Evolutionary conservation across 2,329 filamentous ascomycete genomes (phyloP), one percentile per base, ranked within the genome.

Genomic region (Ceratocystis papillata): DNA sequence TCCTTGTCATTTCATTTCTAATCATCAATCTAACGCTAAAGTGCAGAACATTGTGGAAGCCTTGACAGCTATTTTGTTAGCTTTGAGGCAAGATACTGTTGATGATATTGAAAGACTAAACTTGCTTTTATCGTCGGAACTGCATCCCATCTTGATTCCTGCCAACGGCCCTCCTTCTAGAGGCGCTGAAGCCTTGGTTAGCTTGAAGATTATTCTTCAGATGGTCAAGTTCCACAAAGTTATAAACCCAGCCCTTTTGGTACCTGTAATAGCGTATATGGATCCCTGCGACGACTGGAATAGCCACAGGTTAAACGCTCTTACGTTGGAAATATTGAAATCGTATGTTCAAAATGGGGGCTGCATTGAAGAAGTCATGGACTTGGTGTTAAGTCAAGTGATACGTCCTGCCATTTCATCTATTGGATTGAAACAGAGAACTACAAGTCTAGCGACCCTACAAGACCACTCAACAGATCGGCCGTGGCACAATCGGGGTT

Each of bases 401-500:
- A 46, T 67, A 15, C 55, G 59, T 12, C 66, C 66, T 8, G 48
- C 61, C 5, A 30, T 67, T 17, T 20, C 60, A 7, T 37, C 37
- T 7, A 37, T 45, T 12, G 17, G 28, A 20, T 5, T 45, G n/a
- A 53, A 33, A 17, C 65, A 62, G 17, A 45, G 25, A 44, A 67
- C 57, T n/a, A n/a, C 33, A 6, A 64, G 53, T 25, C n/a, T 64
- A 15, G 50, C 63, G 8, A n/a, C 63, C 6, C 63, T 64, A 12
- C 63, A 55, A 12, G 63, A 64, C 33, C 48, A 25, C 28, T 64
- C 44, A 44, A 68, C 70, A 28, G 69, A 46, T 48, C 33, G 41
- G 30, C 63, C 66, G 2, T 65, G 62, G 37, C 25, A 65, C 53
- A 70, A 68, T 22, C 53, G 15, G n/a, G 44, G 15, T 17, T 25